Evolutionary conservation across 768 basidiomycete genomes (phyloP).

Genomic region (Cubamyces sp.): DNA sequence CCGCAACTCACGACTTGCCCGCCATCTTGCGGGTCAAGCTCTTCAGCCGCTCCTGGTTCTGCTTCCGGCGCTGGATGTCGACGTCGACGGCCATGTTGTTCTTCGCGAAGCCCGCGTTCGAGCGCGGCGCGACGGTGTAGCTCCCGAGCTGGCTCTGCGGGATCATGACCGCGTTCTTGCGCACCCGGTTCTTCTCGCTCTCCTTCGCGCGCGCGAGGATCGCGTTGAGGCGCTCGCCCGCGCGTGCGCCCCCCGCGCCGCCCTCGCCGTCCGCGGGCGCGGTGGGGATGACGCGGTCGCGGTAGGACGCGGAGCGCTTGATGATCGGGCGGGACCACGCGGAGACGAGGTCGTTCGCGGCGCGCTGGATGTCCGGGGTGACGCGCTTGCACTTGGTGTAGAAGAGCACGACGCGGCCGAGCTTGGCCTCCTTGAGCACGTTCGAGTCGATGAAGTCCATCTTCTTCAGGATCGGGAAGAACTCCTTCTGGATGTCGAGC

Average conservation of each 20-base stretch:
- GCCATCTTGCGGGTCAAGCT: constrained; percentile 57
- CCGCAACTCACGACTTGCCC: constrained; percentile 24
- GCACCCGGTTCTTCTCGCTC: constrained; percentile 67
- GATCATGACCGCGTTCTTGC: constrained; percentile 83
- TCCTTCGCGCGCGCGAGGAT: constrained; percentile 72
- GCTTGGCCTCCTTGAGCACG: constrained; percentile 87
- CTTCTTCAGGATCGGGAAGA: constrained; percentile 81
- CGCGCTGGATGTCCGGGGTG: constrained; percentile 76
- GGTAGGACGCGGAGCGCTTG: constrained; percentile 83
- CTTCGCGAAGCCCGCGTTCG: constrained; percentile 54
- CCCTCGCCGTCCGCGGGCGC: constrained; percentile 46
- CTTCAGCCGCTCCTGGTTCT: constrained; percentile 74
- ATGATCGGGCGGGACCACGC: constrained; percentile 91
- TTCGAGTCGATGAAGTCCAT: constrained; percentile 92
- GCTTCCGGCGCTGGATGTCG: constrained; percentile 73
- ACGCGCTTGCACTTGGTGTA: constrained; percentile 96
- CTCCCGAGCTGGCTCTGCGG: constrained; percentile 75
- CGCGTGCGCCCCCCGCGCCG: constrained; percentile 39
- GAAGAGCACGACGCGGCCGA: constrained; percentile 90
- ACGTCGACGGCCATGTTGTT: constrained; percentile 66
- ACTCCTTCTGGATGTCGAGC: constrained; percentile 91
- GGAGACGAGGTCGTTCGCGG: constrained; percentile 83
- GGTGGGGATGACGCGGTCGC: constrained; percentile 70
- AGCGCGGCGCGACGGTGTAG: constrained; percentile 78
- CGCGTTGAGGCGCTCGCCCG: constrained; percentile 62